phyloP scores from a whole-genome alignment of 1,284 basidiomycete species.

The Mycena sp. region DNA sequence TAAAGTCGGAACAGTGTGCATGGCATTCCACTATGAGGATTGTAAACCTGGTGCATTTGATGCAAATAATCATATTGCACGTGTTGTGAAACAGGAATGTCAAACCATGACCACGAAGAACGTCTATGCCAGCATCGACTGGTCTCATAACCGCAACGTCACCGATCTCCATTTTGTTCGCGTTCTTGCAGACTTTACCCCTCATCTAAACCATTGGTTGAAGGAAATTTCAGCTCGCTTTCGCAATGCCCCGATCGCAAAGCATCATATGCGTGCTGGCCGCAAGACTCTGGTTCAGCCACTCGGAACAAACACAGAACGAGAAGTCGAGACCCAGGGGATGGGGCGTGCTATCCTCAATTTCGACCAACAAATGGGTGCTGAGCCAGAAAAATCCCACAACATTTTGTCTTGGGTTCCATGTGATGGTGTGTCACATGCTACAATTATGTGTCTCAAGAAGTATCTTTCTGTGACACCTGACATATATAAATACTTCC shows the following conservation, averaged over 20 bases:
- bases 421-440: constrained; percentile 1
- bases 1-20: constrained; percentile 2
- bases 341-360: neutral
- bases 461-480: neutral
- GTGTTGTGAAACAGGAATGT: neutral
- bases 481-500: neutral
- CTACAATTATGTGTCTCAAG: neutral
- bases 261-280: too few relatives aligned
- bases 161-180: too few relatives aligned
- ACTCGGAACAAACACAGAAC: neutral
- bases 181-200: too few relatives aligned
- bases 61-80: neutral
- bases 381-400: neutral
- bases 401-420: neutral
- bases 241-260: too few relatives aligned
- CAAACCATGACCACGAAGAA: constrained; percentile 1
- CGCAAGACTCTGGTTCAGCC: too few relatives aligned
- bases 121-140: neutral
- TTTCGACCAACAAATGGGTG: neutral
- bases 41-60: neutral
- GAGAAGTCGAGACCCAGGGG: neutral
- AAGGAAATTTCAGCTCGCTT: too few relatives aligned
- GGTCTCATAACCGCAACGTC: neutral
- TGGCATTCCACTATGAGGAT: neutral
- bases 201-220: too few relatives aligned